Conservation (phyloP, 345 rosid genomes). For the Mercurialis annua region DNA sequence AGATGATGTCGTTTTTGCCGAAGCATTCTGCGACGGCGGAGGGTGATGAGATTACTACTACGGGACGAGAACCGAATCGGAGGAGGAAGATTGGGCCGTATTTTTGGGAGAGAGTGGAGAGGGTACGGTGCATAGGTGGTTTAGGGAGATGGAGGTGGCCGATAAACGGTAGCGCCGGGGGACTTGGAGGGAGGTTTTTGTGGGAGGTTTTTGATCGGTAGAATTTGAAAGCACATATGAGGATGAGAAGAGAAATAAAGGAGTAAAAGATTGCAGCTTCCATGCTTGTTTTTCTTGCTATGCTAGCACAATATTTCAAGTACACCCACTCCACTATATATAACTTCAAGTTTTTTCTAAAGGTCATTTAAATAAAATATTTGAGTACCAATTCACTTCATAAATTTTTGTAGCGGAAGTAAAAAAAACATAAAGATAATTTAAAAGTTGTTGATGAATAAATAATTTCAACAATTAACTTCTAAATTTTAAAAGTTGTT, state of each 20-base stretch:
- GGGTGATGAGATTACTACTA: constrained; percentile 24
- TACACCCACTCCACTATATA: too few relatives aligned
- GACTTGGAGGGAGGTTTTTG: constrained; percentile 15
- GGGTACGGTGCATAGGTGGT: constrained; percentile 17
- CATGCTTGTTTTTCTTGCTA: constrained; percentile 3
- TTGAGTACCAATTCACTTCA: too few relatives aligned
- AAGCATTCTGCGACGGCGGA: constrained; percentile 24
- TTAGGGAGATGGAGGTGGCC: constrained; percentile 20
- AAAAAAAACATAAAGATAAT: too few relatives aligned
- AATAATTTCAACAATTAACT: too few relatives aligned
- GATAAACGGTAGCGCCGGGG: constrained; percentile 13
- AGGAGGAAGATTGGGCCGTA: constrained; percentile 41
- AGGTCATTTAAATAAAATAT: too few relatives aligned
- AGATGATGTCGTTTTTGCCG: constrained; percentile 25
- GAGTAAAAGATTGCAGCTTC: neutral
- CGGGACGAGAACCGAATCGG: constrained; percentile 22
- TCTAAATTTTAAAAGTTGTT: too few relatives aligned
- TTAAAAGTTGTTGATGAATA: too few relatives aligned
- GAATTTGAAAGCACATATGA: neutral
- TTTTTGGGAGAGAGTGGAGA: constrained; percentile 29
- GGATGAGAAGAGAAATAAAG: neutral
- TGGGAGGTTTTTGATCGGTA: neutral
- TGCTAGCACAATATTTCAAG: too few relatives aligned
- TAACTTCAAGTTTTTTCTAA: too few relatives aligned
- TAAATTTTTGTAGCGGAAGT: too few relatives aligned